Evolutionary conservation across 371 early-diverging fungal genomes (phyloP), one percentile per base, ranked within the genome.

Genomic region (Dichotomocladium elegans): DNA sequence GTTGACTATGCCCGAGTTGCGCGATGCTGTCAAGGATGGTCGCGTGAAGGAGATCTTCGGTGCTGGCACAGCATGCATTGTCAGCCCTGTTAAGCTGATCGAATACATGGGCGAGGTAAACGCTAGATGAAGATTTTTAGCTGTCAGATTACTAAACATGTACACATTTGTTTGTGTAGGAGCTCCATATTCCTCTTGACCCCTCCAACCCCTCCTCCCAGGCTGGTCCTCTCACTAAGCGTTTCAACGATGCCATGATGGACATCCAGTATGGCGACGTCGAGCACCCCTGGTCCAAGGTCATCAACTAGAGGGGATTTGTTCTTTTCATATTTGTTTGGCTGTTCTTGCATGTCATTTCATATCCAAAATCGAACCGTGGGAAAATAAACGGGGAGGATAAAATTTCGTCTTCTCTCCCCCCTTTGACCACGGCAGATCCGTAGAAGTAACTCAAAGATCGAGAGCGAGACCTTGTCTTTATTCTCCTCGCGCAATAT

Each of bases 61-160:
- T 56, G 83, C 93, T 21, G 98, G 98, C 54, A 98, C 98, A 14
- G 98, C 98, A 22, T 92, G 93, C 71, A 93, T 98, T 52, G 95
- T 98, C 19, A 85, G 83, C 61, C 96, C 96, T 25, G 89, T 98
- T 78, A 91, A 93, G 73, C 74, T 70, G 44, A 90, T 96, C 53
- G 70, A 77, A 47, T 96, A 90, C 64, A 54, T 79, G 33, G 84
- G 76, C 37, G 70, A 76, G 37, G 68, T 58, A 53, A 46, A 47
- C 27, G 12, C 22, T 15, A 6, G 31, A 2, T 37, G 37, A 7
- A 37, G 7, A 37, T 10, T 15, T 7, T 1, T 5, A 8, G n/a
- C 14, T 0, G 8, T 2, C 37, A 15, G 4, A 12, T 4, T 37
- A 1, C 21, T 21, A 17, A 15, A 37, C 37, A 1, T 15, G 10